A percentile compares a stretch with the other conserved stretches of the same genome.
Conservation (phyloP, 441 rosid species). For the Corymbia citriodora region DNA sequence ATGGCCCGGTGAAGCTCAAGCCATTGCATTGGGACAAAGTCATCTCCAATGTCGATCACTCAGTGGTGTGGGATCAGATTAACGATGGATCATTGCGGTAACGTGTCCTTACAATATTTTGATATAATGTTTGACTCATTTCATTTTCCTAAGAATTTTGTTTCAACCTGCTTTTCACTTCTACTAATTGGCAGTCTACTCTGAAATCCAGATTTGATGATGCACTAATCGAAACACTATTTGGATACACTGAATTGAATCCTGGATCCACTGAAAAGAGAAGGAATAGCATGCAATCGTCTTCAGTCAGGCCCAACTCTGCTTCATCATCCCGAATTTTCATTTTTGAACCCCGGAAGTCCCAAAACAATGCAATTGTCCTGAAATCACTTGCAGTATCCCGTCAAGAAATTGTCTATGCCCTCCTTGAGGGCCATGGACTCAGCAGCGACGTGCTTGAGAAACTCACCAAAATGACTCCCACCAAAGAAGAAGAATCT, state of each 20-base stretch:
- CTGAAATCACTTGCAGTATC: not conserved
- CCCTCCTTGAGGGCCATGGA: slow-evolving; percentile 4
- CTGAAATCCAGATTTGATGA: slow-evolving; percentile 6
- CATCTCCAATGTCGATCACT: slow-evolving; percentile 1
- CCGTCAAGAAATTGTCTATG: not conserved
- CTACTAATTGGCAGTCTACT: not conserved
- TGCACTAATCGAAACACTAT: not conserved
- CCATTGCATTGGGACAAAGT: slow-evolving; percentile 15
- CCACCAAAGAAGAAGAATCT: slow-evolving; percentile 4
- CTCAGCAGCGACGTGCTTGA: slow-evolving; percentile 1
- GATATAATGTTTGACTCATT: not conserved
- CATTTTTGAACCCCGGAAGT: slow-evolving; percentile 5
- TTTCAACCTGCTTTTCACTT: not conserved
- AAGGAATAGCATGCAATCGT: not conserved
- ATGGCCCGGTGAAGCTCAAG: slow-evolving; percentile 3
- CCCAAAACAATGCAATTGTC: slow-evolving; percentile 9
- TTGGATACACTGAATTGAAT: not conserved
- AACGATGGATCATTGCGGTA: slow-evolving; percentile 9
- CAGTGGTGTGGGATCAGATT: slow-evolving; percentile 9
- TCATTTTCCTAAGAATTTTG: not conserved
- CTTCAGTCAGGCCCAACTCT: not conserved
- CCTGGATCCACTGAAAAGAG: not conserved
- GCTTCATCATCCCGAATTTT: not conserved
- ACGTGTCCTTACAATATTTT: not conserved
- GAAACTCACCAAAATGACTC: slow-evolving; percentile 2